A percentile compares a stretch with the other conserved stretches of the same genome.
Evolutionary conservation across 768 basidiomycete species (phyloP).

Genomic region (Boletus sp.): DNA sequence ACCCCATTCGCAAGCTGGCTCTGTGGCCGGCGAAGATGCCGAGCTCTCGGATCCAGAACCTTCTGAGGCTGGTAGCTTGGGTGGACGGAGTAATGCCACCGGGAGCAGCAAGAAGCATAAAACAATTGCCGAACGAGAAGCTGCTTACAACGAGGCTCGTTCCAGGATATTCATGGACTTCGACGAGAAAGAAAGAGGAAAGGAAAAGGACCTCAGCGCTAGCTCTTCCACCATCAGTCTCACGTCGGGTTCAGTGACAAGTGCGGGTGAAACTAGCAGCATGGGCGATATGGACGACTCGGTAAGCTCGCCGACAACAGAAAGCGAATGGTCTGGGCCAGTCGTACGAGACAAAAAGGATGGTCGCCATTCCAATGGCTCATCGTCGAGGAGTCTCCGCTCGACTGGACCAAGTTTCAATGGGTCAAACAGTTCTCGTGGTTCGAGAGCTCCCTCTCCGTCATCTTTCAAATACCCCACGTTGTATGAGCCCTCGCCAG

Average conservation of each 20-base stretch:
- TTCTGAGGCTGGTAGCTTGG: constrained; percentile 75
- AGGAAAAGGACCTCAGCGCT: constrained; percentile 69
- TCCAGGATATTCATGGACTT: constrained; percentile 85
- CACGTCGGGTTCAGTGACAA: constrained; percentile 60
- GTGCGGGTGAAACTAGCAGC: constrained; percentile 57
- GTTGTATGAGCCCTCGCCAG: constrained; percentile 58
- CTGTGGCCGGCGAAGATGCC: constrained; percentile 69
- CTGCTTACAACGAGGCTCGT: constrained; percentile 85
- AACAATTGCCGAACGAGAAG: constrained; percentile 84
- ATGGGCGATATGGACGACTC: constrained; percentile 65
- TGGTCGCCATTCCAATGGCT: constrained; percentile 49
- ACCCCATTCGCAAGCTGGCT: constrained; percentile 68
- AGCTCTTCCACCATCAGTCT: constrained; percentile 74
- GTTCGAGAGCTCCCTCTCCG: constrained; percentile 72
- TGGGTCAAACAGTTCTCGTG: constrained; percentile 61
- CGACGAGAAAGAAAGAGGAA: constrained; percentile 63
- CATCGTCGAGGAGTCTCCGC: constrained; percentile 59
- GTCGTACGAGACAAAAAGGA: constrained; percentile 56
- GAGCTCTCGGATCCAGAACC: constrained; percentile 78
- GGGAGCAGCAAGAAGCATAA: constrained; percentile 63
- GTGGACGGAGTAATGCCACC: constrained; percentile 63
- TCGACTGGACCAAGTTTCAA: constrained; percentile 49
- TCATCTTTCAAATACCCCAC: constrained; percentile 68
- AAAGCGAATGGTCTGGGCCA: constrained; percentile 76
- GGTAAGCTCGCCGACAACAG: constrained; percentile 68